Evolutionary conservation across 2,329 filamentous ascomycete species (phyloP).

Genomic region (Pyrenophora teres): DNA sequence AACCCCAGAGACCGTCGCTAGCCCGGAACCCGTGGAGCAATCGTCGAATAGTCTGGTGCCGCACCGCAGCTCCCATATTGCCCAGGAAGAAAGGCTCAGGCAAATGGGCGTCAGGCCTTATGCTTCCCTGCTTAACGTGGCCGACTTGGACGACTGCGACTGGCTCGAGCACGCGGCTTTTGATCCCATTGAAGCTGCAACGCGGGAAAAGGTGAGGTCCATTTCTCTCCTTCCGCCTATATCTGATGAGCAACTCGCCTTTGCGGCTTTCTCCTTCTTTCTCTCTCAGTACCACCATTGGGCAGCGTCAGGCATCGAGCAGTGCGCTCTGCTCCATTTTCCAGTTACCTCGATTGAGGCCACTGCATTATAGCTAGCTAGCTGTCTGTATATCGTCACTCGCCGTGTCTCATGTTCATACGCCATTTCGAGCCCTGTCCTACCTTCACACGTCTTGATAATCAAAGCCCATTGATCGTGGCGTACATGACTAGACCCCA

Average conservation of each 20-base stretch:
- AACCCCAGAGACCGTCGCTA: conserved; percentile 30
- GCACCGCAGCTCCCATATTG: conserved; percentile 28
- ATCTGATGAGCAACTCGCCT: too few relatives aligned
- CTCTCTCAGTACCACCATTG: conserved; percentile 16
- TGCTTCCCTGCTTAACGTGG: conserved; percentile 71
- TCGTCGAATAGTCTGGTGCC: conserved; percentile 21
- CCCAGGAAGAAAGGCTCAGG: conserved; percentile 35
- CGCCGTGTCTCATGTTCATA: conserved; percentile 1
- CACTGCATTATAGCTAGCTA: neutral
- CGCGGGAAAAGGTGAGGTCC: conserved; percentile 64
- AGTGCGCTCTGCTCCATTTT: conserved; percentile 19
- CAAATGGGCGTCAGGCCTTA: conserved; percentile 69
- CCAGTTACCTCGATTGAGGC: conserved; percentile 10
- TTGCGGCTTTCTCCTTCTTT: neutral
- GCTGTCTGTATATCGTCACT: neutral
- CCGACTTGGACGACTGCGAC: conserved; percentile 67
- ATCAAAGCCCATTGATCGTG: too few relatives aligned
- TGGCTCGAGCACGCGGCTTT: conserved; percentile 63
- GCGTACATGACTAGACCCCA: too few relatives aligned
- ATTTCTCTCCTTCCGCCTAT: neutral
- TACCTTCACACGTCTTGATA: neutral
- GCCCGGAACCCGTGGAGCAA: conserved; percentile 18
- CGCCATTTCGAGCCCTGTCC: neutral
- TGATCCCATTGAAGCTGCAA: conserved; percentile 61
- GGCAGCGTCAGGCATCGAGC: conserved; percentile 19